Evolutionary conservation across 768 basidiomycete genomes (phyloP), one percentile per base, ranked within the genome.

Genomic region (Kwoniella shandongensis): DNA sequence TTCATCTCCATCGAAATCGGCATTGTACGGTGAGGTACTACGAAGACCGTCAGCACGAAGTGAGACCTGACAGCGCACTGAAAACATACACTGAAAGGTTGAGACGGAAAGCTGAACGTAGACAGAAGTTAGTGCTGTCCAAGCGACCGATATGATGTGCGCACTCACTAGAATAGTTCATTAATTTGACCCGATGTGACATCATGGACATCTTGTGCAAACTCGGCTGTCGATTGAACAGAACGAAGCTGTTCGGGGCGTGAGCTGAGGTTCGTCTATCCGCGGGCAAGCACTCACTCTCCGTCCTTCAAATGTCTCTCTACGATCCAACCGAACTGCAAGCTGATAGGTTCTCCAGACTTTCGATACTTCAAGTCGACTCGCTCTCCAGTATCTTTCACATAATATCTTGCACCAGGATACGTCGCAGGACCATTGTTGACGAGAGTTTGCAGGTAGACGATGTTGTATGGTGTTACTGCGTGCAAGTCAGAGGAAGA

Each of bases 121-220:
- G 13, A 26, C 22, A 30, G 58, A 35, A 49, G 52, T 18, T 58
- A 67, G 52, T 29, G 35, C 50, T 22, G 27, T n/a, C 32, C 18
- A 2, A 20, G 20, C n/a, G n/a, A n/a, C n/a, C n/a, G 13, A 17
- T 10, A 47, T 13, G 11, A 30, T 36, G 18, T 12, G 27, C 3
- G 12, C 7, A 83, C 91, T 76, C 70, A 93, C 91, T 98, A 20
- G 93, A 98, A 78, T 98, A 97, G 12, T 90, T 89, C 92, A 98
- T 96, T 59, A 98, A 80, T 70, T 88, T 91, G 27, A 98, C 89
- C 32, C 93, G 86, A 80, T 98, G 96, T 77, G 89, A 89, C 96
- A 98, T 98, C 96, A 98, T 98, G 82, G 91, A 94, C 96, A 98
- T 98, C 78, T 99, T 99, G 78, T 99, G 96, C 77, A 98, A 78